phyloP scores from a whole-genome alignment of 73 alveolate species.

The Stentor coeruleus region DNA sequence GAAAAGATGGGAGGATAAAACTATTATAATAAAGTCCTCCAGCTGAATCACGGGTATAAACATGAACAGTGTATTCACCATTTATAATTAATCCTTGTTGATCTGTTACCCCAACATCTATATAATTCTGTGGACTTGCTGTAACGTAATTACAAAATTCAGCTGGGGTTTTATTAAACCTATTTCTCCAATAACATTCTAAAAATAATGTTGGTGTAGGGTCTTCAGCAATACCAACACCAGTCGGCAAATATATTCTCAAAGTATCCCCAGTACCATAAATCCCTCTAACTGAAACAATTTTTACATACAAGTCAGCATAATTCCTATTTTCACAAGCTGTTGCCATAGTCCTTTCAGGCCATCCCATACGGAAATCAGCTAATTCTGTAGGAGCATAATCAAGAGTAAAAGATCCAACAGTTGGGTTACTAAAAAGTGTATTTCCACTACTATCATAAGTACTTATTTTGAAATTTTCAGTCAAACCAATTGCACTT shows the following conservation, averaged over 20 bases:
- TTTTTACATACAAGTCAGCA: neutral
- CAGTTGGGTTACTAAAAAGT: neutral
- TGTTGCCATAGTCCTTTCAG: neutral
- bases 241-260: slow-evolving; percentile 12
- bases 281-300: neutral
- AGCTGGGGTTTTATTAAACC: neutral
- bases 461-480: neutral
- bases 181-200: neutral
- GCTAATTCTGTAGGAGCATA: neutral
- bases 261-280: neutral
- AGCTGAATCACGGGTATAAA: slow-evolving; percentile 15
- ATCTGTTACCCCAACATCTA: slow-evolving; percentile 17
- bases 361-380: neutral
- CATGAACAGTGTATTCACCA: slow-evolving; percentile 3
- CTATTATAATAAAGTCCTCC: slow-evolving; percentile 6
- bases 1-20: neutral
- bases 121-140: neutral
- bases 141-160: neutral
- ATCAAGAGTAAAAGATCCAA: neutral
- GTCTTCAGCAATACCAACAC: neutral
- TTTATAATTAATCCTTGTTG: neutral
- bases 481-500: neutral
- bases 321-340: slow-evolving; percentile 15
- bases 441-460: neutral
- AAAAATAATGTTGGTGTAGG: neutral